Evolutionary conservation across 2,329 filamentous ascomycete genomes (phyloP).

Genomic region (Clonostachys rhizophaga): DNA sequence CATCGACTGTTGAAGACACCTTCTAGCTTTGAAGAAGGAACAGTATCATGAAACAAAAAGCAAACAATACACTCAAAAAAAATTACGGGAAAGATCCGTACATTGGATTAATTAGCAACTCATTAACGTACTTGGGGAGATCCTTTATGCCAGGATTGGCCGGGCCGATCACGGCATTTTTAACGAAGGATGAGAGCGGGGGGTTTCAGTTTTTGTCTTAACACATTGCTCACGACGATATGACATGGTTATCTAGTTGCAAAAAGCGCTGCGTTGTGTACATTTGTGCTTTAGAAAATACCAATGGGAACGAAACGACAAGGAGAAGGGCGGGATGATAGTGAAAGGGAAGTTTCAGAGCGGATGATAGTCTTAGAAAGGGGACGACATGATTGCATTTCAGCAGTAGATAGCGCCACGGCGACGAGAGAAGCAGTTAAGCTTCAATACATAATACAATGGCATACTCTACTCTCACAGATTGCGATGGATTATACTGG

Average conservation of each 20-base stretch:
- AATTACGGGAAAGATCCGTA: slow-evolving; percentile 1
- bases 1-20: too few species aligned
- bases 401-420: neutral
- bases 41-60: neutral
- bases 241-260: slow-evolving; percentile 17
- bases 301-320: slow-evolving; percentile 5
- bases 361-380: neutral
- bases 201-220: neutral
- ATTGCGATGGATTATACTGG: too few species aligned
- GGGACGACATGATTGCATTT: neutral
- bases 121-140: too few species aligned
- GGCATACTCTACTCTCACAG: neutral
- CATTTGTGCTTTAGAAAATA: slow-evolving; percentile 10
- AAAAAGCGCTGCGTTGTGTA: slow-evolving; percentile 13
- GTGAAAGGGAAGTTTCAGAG: neutral
- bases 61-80: slow-evolving; percentile 5
- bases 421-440: neutral
- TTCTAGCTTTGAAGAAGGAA: too few species aligned
- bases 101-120: too few species aligned
- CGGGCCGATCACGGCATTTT: too few species aligned
- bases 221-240: slow-evolving; percentile 16
- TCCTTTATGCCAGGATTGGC: too few species aligned
- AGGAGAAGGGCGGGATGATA: neutral
- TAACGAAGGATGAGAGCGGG: slow-evolving; percentile 3
- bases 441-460: neutral